Percentiles rank a stretch among this genome's conserved stretches.
These are phyloP conservation scores for Eucalyptus marginata DNA, from an alignment of 345 rosid species.

Conservation along the genomic window DNA sequence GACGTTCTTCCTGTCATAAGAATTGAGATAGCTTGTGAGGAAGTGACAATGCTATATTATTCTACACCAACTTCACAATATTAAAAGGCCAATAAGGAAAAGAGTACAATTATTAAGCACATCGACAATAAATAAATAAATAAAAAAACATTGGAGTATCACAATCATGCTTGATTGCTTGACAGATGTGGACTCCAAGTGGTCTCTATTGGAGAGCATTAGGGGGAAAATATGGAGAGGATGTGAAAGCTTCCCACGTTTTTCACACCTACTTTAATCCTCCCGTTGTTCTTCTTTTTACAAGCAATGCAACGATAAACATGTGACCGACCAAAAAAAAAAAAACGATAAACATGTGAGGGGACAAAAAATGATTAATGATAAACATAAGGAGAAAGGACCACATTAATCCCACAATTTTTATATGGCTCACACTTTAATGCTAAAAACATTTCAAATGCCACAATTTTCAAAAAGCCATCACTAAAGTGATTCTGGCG, in stretches of 20 bases:
- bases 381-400: not conserved
- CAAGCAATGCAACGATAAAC: not conserved
- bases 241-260: not conserved
- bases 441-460: not conserved
- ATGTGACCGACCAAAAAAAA: too few species aligned
- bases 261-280: not conserved
- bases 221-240: not conserved
- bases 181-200: not conserved
- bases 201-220: not conserved
- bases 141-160: too few species aligned
- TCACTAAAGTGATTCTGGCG: not conserved
- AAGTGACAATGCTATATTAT: too few species aligned
- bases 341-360: not conserved
- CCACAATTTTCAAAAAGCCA: not conserved
- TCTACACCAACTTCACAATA: not conserved
- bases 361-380: not conserved
- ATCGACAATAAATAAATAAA: not conserved
- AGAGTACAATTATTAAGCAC: not conserved
- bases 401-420: not conserved
- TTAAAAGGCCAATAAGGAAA: not conserved
- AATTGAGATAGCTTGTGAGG: not conserved
- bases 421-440: not conserved
- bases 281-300: not conserved
- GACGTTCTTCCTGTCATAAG: not conserved
- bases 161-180: not conserved